Percentiles rank a stretch among this genome's conserved stretches.
Conservation (phyloP, 2,329 filamentous ascomycete genomes). For the Colletotrichum godetiae region DNA sequence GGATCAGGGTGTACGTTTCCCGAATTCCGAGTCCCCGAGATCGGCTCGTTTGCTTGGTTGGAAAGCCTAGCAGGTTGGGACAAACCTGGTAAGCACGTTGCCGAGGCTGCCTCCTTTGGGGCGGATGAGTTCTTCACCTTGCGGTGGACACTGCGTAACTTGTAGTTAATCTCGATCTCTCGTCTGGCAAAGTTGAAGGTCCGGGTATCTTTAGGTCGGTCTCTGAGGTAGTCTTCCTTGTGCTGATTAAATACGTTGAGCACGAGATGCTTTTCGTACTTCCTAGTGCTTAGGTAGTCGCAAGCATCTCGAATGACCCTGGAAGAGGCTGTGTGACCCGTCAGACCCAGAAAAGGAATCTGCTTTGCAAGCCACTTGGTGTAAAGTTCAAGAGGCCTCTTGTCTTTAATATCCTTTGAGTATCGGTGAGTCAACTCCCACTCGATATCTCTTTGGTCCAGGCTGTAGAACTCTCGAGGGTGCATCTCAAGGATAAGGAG, state of each 20-base stretch:
- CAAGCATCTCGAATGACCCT: slow-evolving; percentile 36
- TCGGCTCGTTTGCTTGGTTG: not conserved
- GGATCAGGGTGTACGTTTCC: not conserved
- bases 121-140: not conserved
- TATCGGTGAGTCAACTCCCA: not conserved
- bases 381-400: slow-evolving; percentile 22
- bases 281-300: slow-evolving; percentile 24
- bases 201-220: not conserved
- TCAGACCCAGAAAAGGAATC: not conserved
- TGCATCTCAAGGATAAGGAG: not conserved
- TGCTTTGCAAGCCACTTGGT: slow-evolving; percentile 18
- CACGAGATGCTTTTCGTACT: slow-evolving; percentile 34
- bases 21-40: not conserved
- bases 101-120: not conserved
- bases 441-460: slow-evolving; percentile 11
- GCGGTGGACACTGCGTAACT: not conserved
- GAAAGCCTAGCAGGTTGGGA: not conserved
- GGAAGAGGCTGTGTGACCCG: not conserved
- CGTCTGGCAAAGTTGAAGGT: slow-evolving; percentile 26
- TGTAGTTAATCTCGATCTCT: slow-evolving; percentile 33
- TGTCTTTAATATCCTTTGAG: slow-evolving; percentile 1
- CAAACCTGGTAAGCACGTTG: not conserved
- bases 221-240: slow-evolving; percentile 6
- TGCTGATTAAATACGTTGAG: slow-evolving; percentile 35
- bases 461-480: not conserved